These are phyloP conservation scores for Aegilops bicornis DNA, from an alignment of 176 grass and related monocot genomes.

Conservation along the genomic window DNA sequence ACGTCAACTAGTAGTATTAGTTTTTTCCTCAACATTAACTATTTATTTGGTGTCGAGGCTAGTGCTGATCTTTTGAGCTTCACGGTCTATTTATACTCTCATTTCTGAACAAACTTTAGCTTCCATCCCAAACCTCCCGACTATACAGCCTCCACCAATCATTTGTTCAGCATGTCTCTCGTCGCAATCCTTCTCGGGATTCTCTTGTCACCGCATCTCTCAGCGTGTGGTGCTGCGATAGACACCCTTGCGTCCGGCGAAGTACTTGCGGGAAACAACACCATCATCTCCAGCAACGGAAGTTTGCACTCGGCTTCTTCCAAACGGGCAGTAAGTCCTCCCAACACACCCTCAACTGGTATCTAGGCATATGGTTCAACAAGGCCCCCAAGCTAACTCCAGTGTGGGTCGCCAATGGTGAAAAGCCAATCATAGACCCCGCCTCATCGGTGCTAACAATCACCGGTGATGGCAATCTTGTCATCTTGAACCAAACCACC, in stretches of 20 bases:
- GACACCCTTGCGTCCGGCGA: background rate
- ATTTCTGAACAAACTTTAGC: too few relatives aligned
- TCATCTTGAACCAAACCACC: background rate
- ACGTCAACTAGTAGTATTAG: too few relatives aligned
- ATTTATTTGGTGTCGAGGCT: too few relatives aligned
- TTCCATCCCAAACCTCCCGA: too few relatives aligned
- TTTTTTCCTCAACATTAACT: too few relatives aligned
- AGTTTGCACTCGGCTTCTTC: slow-evolving; percentile 28
- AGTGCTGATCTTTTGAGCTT: too few relatives aligned
- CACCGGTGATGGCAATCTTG: slow-evolving; percentile 34
- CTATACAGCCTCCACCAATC: too few relatives aligned
- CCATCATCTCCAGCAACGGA: background rate
- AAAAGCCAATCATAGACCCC: background rate
- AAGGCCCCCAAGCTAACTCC: slow-evolving; percentile 26
- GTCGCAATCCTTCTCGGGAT: too few relatives aligned
- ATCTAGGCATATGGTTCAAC: slow-evolving; percentile 16
- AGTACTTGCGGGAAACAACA: background rate
- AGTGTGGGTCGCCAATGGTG: slow-evolving; percentile 44
- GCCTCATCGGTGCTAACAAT: background rate
- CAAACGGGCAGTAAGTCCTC: background rate
- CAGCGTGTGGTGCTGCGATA: background rate
- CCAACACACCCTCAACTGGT: background rate
- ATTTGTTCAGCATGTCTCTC: too few relatives aligned
- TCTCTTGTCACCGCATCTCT: too few relatives aligned
- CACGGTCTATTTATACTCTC: too few relatives aligned